These are phyloP conservation scores for Wickerhamiella kurtzmanii DNA, from an alignment of 805 yeast species.

Conservation along the genomic window DNA sequence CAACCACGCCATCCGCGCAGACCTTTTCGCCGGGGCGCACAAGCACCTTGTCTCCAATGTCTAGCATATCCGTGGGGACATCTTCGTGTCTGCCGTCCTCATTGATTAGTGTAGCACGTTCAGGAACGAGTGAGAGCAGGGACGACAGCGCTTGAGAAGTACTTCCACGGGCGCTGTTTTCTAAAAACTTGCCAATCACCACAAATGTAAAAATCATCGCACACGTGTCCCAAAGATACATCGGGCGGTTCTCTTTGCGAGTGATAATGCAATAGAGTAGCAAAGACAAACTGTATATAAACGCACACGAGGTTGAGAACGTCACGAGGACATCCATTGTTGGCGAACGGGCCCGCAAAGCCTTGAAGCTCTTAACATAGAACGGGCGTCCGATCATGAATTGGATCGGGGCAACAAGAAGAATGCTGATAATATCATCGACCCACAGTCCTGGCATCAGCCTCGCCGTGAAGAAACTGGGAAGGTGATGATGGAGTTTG, in stretches of 20 bases:
- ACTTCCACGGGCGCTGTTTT: slow-evolving; percentile 83
- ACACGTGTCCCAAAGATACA: slow-evolving; percentile 63
- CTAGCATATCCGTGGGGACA: slow-evolving; percentile 66
- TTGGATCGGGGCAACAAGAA: slow-evolving; percentile 47
- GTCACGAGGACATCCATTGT: slow-evolving; percentile 90
- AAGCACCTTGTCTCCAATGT: slow-evolving; percentile 60
- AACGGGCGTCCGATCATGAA: slow-evolving; percentile 57
- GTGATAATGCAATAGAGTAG: slow-evolving; percentile 36
- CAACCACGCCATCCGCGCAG: slow-evolving; percentile 81
- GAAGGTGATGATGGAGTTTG: slow-evolving; percentile 29
- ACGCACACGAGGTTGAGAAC: slow-evolving; percentile 70
- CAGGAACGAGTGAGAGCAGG: slow-evolving; percentile 67
- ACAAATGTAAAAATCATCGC: slow-evolving; percentile 76
- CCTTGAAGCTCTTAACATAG: slow-evolving; percentile 47
- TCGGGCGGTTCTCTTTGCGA: slow-evolving; percentile 9
- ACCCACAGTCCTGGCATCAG: slow-evolving; percentile 50
- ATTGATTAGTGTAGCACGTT: slow-evolving; percentile 49
- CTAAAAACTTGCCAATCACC: slow-evolving; percentile 80
- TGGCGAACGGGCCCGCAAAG: slow-evolving; percentile 54
- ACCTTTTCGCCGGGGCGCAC: slow-evolving; percentile 76
- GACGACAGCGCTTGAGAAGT: slow-evolving; percentile 81
- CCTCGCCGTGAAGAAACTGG: slow-evolving; percentile 26
- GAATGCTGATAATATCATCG: slow-evolving; percentile 48
- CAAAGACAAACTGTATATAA: slow-evolving; percentile 54
- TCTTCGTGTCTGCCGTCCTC: slow-evolving; percentile 21